Conservation (phyloP, 345 rosid species). For the Cardamine occulta region DNA sequence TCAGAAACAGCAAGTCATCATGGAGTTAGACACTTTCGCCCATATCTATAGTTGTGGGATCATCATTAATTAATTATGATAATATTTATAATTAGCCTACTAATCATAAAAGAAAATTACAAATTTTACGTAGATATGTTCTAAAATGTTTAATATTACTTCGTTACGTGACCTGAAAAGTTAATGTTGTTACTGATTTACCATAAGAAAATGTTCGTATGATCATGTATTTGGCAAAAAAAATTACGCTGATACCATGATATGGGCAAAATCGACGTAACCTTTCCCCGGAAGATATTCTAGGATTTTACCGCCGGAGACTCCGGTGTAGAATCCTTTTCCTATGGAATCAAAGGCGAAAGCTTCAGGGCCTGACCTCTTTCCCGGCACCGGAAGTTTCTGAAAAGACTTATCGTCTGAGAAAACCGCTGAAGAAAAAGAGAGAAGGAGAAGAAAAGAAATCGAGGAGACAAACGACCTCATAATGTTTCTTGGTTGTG, state of each 20-base stretch:
- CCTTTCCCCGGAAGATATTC: constrained; percentile 36
- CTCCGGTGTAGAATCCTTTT: constrained; percentile 49
- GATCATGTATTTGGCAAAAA: neutral
- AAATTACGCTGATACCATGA: constrained; percentile 34
- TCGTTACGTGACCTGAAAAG: neutral
- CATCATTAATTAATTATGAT: no score
- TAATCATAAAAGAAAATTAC: no score
- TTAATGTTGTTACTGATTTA: neutral
- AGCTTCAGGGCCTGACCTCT: constrained; percentile 43
- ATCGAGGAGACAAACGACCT: constrained; percentile 15
- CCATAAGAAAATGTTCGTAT: neutral
- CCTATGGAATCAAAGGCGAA: constrained; percentile 42
- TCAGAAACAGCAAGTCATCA: neutral
- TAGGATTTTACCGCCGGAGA: constrained; percentile 50
- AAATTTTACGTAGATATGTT: no score
- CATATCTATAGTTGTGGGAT: no score
- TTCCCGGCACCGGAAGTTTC: constrained; percentile 33
- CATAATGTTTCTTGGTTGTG: constrained; percentile 29
- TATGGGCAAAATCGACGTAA: constrained; percentile 36
- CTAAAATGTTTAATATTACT: neutral
- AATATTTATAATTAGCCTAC: no score
- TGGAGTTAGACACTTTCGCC: neutral
- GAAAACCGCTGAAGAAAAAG: constrained; percentile 27
- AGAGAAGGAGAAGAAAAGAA: constrained; percentile 33
- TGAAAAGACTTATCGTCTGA: constrained; percentile 14